A percentile compares a stretch with the other conserved stretches of the same genome.
Evolutionary conservation across 768 basidiomycete genomes (phyloP).

Genomic region (Trametes cingulata): DNA sequence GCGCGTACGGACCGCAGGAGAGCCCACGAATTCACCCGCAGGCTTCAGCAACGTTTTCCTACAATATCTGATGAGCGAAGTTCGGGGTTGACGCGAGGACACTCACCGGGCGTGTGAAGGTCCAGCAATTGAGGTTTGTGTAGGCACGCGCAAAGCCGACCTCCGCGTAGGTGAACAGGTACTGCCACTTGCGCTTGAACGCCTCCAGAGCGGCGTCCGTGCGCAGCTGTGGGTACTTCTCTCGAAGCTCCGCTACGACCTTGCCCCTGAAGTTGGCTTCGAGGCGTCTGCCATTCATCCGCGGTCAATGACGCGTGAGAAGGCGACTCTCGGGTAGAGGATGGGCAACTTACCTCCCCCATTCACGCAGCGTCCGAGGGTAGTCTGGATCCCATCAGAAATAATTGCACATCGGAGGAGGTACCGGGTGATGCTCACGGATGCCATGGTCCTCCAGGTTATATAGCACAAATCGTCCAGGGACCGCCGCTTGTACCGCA

Average conservation of each 20-base stretch:
- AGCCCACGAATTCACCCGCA: too few species aligned
- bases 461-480: constrained; percentile 27
- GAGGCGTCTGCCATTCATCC: constrained; percentile 29
- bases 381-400: constrained; percentile 27
- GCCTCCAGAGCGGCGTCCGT: constrained; percentile 24
- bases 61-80: too few species aligned
- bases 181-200: constrained; percentile 31
- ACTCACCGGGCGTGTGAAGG: constrained; percentile 24
- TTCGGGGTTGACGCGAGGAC: too few species aligned
- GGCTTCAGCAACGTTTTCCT: too few species aligned
- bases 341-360: constrained; percentile 31
- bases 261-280: constrained; percentile 26
- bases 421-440: constrained; percentile 14
- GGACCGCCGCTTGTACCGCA: constrained; percentile 19
- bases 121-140: constrained; percentile 19
- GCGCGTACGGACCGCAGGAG: too few species aligned
- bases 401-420: constrained; percentile 6
- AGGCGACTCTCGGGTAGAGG: too few species aligned
- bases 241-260: constrained; percentile 18
- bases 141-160: constrained; percentile 31
- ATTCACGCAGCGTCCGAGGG: constrained; percentile 25
- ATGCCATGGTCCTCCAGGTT: constrained; percentile 25
- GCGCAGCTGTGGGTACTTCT: constrained; percentile 27
- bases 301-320: too few species aligned
- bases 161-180: constrained; percentile 31